Evolutionary conservation across 441 rosid species (phyloP).

Genomic region (Adansonia madagascariensis): DNA sequence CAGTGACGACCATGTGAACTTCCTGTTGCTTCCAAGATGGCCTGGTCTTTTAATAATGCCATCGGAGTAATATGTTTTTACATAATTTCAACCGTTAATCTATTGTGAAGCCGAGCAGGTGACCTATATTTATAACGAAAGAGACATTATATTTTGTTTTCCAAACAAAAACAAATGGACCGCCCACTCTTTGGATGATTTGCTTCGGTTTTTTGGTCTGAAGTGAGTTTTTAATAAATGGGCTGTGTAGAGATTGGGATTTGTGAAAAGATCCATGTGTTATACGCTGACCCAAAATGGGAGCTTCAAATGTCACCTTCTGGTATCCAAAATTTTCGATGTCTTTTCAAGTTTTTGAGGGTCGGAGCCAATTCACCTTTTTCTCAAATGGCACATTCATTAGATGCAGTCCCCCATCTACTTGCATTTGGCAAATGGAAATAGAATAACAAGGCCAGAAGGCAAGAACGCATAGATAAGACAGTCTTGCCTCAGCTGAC

Average conservation of each 20-base stretch:
- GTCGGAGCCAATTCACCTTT: not conserved
- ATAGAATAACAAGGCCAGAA: not conserved
- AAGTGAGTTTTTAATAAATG: not conserved
- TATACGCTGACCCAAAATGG: no score
- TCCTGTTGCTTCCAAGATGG: not conserved
- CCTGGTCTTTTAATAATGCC: not conserved
- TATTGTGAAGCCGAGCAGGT: not conserved
- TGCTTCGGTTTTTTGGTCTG: not conserved
- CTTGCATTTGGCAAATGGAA: not conserved
- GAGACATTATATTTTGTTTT: not conserved
- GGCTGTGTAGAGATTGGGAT: not conserved
- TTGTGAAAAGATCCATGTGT: not conserved
- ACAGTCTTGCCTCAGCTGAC: no score
- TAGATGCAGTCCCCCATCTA: no score
- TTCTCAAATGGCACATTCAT: not conserved
- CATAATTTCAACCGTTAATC: not conserved
- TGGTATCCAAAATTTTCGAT: no score
- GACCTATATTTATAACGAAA: not conserved
- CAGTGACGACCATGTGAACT: not conserved
- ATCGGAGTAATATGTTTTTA: not conserved
- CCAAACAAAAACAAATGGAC: not conserved
- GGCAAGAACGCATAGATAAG: not conserved
- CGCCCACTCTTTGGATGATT: not conserved
- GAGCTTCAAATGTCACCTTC: no score
- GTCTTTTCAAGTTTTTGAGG: not conserved